These are phyloP conservation scores for Withania somnifera DNA, from an alignment of 305 asterid genomes.

Conservation along the genomic window DNA sequence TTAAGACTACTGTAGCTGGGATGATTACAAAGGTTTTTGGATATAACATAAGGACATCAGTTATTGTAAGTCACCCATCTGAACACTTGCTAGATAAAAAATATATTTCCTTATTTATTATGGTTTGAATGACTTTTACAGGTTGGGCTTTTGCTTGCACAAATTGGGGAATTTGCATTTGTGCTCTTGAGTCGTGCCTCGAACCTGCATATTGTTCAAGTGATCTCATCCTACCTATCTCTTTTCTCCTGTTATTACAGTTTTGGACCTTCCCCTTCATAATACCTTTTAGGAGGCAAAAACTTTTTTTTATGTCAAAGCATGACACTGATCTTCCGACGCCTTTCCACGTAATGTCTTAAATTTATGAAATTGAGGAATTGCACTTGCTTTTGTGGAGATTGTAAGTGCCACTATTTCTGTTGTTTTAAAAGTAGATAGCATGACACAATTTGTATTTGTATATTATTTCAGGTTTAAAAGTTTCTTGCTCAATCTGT, in stretches of 20 bases:
- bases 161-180: conserved; percentile 96
- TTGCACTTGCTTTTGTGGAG: background rate
- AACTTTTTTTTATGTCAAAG: background rate
- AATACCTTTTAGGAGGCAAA: background rate
- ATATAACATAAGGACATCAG: conserved; percentile 60
- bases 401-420: background rate
- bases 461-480: background rate
- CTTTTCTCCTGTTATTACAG: background rate
- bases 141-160: conserved; percentile 92
- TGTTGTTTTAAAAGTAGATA: background rate
- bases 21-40: conserved; percentile 62
- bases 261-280: background rate
- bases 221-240: conserved; percentile 15
- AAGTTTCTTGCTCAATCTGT: background rate
- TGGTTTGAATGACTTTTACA: conserved; percentile 15
- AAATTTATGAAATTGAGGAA: background rate
- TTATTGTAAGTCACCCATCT: conserved; percentile 43
- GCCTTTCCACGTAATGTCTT: background rate
- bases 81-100: background rate
- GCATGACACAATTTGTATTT: background rate
- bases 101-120: conserved; percentile 5
- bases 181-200: conserved; percentile 96
- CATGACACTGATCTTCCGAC: background rate
- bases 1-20: conserved; percentile 74
- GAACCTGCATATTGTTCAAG: conserved; percentile 79